Evolutionary conservation across 139 green algal genomes (phyloP), one percentile per base, ranked within the genome.

Genomic region (Picochlorum sp.): DNA sequence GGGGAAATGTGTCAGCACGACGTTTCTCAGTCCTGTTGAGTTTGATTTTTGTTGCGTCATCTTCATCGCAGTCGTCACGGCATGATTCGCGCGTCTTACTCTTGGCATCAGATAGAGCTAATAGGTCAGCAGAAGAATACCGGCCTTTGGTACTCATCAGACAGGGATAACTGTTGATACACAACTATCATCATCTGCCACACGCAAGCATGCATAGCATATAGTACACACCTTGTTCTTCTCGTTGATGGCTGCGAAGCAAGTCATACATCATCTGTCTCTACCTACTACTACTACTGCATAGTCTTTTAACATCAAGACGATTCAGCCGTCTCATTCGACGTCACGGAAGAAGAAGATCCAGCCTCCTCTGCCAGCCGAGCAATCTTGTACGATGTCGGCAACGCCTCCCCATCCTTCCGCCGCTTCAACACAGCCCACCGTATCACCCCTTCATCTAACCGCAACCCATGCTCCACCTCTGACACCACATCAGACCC

Each of bases 71-170:
- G 62, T 61, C 20, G 34, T n/a, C 15, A 34, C 56, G 16, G 49
- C 45, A n/a, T 41, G 32, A 62, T 61, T 54, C 63, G 49, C 2
- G 45, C 18, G 13, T 20, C n/a, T 24, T 73, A 10, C 37, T 14
- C 10, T 32, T 32, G 73, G 80, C 79, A 75, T 90, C 83, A 85
- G 83, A 65, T 90, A 90, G 80, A 90, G 80, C 80, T 90, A 90
- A 88, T 85, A 72, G 26, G 47, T 87, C 77, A 63, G 73, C 80
- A 86, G 11, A 14, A 34, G 16, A 41, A 44, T 45, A 69, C 68
- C 79, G 72, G 77, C 75, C 75, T 85, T 67, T 62, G 71, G 57
- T 41, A 63, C 56, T 21, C 28, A 21, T 89, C 72, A 68, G 83
- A 82, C 83, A 90, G 82, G 82, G 84, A 90, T 90, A 90, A 90